Conservation (phyloP, 2,329 filamentous ascomycete genomes). For the Myriosclerotinia scirpicola region DNA sequence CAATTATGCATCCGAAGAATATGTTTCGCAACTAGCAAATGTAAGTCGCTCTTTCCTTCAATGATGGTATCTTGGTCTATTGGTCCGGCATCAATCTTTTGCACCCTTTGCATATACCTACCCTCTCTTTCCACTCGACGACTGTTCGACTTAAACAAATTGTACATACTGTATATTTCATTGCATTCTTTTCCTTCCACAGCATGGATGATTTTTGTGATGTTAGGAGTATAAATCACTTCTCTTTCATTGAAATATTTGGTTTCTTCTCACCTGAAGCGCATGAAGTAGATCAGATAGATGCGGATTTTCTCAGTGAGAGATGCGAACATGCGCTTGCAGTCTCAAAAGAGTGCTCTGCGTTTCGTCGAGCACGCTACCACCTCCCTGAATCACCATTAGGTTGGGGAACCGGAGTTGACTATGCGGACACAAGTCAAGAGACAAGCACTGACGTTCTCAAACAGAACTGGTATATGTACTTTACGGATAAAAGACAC, state of each 20-base stretch:
- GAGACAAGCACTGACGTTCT: slow-evolving; percentile 29
- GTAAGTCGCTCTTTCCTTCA: slow-evolving; percentile 46
- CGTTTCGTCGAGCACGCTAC: background rate
- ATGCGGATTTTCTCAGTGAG: background rate
- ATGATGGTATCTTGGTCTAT: slow-evolving; percentile 7
- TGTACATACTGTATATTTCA: slow-evolving; percentile 1
- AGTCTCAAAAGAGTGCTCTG: background rate
- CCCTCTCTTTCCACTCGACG: background rate
- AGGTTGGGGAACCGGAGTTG: background rate
- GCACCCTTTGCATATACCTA: background rate
- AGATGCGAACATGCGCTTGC: background rate
- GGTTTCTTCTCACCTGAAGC: slow-evolving; percentile 1
- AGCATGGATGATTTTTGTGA: slow-evolving; percentile 18
- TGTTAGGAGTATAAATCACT: slow-evolving; percentile 9
- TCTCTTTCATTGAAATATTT: slow-evolving; percentile 14
- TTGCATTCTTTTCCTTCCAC: background rate
- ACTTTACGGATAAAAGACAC: slow-evolving; percentile 97
- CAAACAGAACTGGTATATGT: slow-evolving; percentile 96
- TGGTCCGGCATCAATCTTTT: background rate
- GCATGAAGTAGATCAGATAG: background rate
- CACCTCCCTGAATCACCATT: background rate
- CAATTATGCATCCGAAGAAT: slow-evolving; percentile 70
- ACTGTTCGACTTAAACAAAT: background rate
- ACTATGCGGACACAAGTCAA: background rate
- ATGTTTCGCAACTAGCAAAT: slow-evolving; percentile 65